Conservation (phyloP, 129 eudicot species). For the Lonicera japonica region DNA sequence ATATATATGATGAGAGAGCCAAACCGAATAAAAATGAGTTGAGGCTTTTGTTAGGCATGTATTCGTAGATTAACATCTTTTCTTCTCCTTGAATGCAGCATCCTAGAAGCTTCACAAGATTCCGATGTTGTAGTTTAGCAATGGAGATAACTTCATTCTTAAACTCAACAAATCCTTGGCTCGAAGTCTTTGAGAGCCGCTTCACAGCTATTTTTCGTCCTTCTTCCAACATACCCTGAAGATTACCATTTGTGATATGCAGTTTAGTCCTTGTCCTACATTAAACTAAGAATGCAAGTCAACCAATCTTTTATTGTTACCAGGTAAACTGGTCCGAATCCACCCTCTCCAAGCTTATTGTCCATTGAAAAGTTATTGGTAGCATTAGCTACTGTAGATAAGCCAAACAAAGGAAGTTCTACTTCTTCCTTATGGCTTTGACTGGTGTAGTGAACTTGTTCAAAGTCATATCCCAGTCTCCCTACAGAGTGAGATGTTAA, state of each 20-base stretch:
- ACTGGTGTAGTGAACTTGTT: neutral
- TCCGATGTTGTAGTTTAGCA: slow-evolving; percentile 40
- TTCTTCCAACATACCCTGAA: slow-evolving; percentile 17
- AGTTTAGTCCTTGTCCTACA: too few relatives aligned
- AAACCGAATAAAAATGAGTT: neutral
- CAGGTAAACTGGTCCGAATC: slow-evolving; percentile 43
- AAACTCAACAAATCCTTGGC: slow-evolving; percentile 40
- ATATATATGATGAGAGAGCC: too few relatives aligned
- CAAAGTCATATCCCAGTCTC: slow-evolving; percentile 11
- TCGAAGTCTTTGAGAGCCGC: slow-evolving; percentile 29
- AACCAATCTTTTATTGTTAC: neutral
- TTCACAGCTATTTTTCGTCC: slow-evolving; percentile 41
- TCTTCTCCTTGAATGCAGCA: slow-evolving; percentile 25
- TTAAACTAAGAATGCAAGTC: too few relatives aligned
- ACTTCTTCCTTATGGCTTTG: slow-evolving; percentile 22
- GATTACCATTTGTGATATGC: neutral
- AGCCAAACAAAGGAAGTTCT: slow-evolving; percentile 28
- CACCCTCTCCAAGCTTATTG: slow-evolving; percentile 47
- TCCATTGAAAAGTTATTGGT: slow-evolving; percentile 28
- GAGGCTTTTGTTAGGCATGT: neutral
- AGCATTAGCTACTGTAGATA: slow-evolving; percentile 23
- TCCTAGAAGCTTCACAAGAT: slow-evolving; percentile 38
- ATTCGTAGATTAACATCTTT: slow-evolving; percentile 18
- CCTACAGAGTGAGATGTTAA: slow-evolving; percentile 7
- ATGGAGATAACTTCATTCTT: slow-evolving; percentile 35